Conservation (phyloP, 2,329 filamentous ascomycete genomes). For the Epicoccum sorghinum region DNA sequence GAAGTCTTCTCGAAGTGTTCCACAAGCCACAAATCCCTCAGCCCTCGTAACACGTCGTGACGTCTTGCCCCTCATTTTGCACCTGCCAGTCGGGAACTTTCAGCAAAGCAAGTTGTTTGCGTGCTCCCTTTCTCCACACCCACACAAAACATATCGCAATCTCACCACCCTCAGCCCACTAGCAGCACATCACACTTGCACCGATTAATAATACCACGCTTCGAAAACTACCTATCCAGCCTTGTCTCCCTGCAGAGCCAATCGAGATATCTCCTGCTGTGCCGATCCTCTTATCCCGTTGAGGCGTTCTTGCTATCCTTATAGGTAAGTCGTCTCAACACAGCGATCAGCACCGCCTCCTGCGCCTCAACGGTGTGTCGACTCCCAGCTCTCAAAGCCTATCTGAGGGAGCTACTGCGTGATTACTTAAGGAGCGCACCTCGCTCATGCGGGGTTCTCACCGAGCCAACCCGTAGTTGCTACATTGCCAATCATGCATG, state of each 20-base stretch:
- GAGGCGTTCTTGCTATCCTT: too few species aligned
- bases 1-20: constrained; percentile 9
- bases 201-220: neutral
- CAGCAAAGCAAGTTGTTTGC: too few species aligned
- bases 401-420: too few species aligned
- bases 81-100: too few species aligned
- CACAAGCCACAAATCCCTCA: neutral
- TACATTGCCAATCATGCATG: too few species aligned
- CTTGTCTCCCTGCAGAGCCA: neutral
- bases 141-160: neutral
- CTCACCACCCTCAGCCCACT: constrained; percentile 6
- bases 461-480: neutral
- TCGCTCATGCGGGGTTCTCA: neutral
- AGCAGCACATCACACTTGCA: neutral
- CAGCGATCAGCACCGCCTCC: neutral
- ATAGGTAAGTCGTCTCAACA: too few species aligned
- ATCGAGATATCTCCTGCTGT: neutral
- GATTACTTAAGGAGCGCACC: too few species aligned
- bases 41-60: neutral
- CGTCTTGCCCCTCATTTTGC: neutral
- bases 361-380: neutral
- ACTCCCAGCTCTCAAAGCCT: too few species aligned
- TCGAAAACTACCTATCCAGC: constrained; percentile 1
- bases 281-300: too few species aligned
- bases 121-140: neutral